These are phyloP conservation scores for Fallopia convolvulus DNA, from an alignment of 148 eudicot genomes.

Conservation along the genomic window DNA sequence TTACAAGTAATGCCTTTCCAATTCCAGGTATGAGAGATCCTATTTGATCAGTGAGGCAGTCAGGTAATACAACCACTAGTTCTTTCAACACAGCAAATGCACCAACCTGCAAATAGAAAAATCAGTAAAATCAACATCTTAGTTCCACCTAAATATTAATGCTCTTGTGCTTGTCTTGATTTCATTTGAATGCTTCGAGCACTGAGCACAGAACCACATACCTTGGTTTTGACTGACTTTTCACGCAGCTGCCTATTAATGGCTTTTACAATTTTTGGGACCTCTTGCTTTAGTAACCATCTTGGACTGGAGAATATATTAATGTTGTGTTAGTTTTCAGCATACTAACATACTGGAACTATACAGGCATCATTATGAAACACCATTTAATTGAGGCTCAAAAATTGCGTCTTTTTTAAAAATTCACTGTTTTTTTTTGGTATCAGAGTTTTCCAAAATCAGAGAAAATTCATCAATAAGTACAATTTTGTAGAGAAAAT, in stretches of 20 bases:
- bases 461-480: background rate
- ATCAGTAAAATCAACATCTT: constrained; percentile 1
- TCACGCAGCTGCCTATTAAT: constrained; percentile 84
- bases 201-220: constrained; percentile 12
- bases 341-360: background rate
- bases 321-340: background rate
- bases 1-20: constrained; percentile 89
- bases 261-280: constrained; percentile 87
- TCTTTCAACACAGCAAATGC: constrained; percentile 95
- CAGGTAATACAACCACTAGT: constrained; percentile 89
- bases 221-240: constrained; percentile 95
- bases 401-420: background rate
- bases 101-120: constrained; percentile 51
- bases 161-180: background rate
- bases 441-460: background rate
- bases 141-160: background rate
- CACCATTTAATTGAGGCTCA: background rate
- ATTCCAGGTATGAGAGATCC: constrained; percentile 71
- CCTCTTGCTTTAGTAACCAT: constrained; percentile 89
- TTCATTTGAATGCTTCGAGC: background rate
- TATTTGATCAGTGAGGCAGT: constrained; percentile 31
- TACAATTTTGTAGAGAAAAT: no score
- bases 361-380: background rate
- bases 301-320: constrained; percentile 55
- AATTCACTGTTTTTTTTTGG: background rate